Conservation (phyloP, 1,284 basidiomycete species). For the Ustilago cynodontis region DNA sequence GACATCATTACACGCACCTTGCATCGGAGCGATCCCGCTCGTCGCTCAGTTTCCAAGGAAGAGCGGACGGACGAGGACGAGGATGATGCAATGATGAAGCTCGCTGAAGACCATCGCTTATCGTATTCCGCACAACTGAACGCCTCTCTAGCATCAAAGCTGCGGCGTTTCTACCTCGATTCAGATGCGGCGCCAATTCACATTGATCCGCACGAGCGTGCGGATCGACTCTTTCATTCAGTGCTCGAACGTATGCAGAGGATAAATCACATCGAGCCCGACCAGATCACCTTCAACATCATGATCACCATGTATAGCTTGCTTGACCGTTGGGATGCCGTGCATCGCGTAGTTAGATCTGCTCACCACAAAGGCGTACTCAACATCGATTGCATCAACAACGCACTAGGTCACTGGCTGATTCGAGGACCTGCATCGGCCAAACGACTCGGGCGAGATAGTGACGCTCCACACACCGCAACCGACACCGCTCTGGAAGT, state of each 20-base stretch:
- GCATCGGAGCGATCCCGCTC: conserved; percentile 17
- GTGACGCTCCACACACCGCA: neutral
- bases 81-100: conserved; percentile 18
- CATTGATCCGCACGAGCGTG: conserved; percentile 24
- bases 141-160: conserved; percentile 25
- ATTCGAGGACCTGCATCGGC: conserved; percentile 10
- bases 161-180: conserved; percentile 36
- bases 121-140: conserved; percentile 23
- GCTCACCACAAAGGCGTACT: conserved; percentile 18
- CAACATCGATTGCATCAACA: conserved; percentile 38
- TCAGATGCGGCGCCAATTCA: conserved; percentile 29
- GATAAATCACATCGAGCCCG: conserved; percentile 32
- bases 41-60: neutral
- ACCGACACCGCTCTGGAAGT: conserved; percentile 27
- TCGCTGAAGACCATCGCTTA: conserved; percentile 23
- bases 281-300: conserved; percentile 45
- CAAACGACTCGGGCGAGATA: neutral
- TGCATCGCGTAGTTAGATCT: conserved; percentile 15
- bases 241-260: conserved; percentile 47
- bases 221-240: conserved; percentile 43
- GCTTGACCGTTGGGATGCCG: conserved; percentile 29
- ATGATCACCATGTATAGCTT: conserved; percentile 52
- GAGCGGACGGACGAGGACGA: conserved; percentile 16
- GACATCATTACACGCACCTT: conserved; percentile 39
- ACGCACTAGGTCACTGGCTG: conserved; percentile 27